phyloP scores from a whole-genome alignment of 805 yeast species.

The Pichia ethanolica region DNA sequence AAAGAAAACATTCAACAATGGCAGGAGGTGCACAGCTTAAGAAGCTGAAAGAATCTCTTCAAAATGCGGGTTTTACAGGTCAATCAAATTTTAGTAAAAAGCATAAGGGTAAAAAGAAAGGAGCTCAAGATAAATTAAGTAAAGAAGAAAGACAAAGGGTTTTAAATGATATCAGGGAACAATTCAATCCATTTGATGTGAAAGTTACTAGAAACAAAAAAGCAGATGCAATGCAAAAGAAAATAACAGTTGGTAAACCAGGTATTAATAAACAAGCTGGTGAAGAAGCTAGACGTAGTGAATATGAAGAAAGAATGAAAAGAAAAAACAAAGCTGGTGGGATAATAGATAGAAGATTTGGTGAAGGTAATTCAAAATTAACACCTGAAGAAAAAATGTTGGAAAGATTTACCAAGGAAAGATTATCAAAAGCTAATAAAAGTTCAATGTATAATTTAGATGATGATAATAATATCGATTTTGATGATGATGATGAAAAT shows the following conservation, averaged over 20 bases:
- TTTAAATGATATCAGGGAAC: conserved; percentile 58
- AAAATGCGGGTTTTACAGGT: conserved; percentile 78
- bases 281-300: conserved; percentile 51
- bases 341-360: conserved; percentile 80
- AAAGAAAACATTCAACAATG: conserved; percentile 32
- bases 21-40: conserved; percentile 72
- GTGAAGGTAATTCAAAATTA: conserved; percentile 67
- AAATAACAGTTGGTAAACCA: conserved; percentile 57
- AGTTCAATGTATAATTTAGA: conserved; percentile 66
- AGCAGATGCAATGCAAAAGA: conserved; percentile 36
- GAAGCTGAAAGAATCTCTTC: conserved; percentile 68
- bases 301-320: conserved; percentile 59
- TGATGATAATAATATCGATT: conserved; percentile 39
- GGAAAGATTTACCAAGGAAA: conserved; percentile 87
- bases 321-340: conserved; percentile 71
- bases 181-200: conserved; percentile 86
- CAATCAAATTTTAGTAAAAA: conserved; percentile 54
- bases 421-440: conserved; percentile 55
- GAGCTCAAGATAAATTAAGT: conserved; percentile 57
- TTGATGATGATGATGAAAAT: conserved; percentile 54
- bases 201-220: conserved; percentile 62
- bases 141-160: conserved; percentile 58
- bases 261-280: conserved; percentile 62
- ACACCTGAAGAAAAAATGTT: conserved; percentile 91
- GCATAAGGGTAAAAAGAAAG: conserved; percentile 41